phyloP scores from a whole-genome alignment of 495 filamentous ascomycete species.

The Hypoxylon fuscum region DNA sequence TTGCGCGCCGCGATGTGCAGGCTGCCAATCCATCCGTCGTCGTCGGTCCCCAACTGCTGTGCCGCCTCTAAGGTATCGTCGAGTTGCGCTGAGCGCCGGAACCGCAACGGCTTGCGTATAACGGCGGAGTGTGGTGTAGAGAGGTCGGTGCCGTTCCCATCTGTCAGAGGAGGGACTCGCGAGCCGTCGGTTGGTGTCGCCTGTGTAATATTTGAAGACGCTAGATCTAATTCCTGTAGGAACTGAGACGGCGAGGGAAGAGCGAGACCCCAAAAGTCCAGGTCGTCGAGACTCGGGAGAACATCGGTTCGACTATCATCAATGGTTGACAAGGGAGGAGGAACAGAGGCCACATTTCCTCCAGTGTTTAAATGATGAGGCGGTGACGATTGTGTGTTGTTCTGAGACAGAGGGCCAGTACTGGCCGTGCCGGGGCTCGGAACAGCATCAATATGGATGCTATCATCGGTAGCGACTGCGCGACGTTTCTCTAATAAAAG shows the following conservation, averaged over 20 bases:
- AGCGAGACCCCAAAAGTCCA: slow-evolving; percentile 2
- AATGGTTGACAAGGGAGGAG: too few relatives aligned
- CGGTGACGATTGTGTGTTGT: neutral
- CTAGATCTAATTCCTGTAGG: neutral
- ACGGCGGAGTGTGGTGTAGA: too few relatives aligned
- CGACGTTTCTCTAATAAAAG: slow-evolving; percentile 21
- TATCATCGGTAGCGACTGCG: neutral
- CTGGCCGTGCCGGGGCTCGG: neutral
- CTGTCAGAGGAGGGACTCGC: neutral
- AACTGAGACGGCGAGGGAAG: slow-evolving; percentile 5
- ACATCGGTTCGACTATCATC: neutral
- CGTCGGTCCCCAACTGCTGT: neutral
- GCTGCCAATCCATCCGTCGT: slow-evolving; percentile 32
- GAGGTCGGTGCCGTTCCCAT: too few relatives aligned
- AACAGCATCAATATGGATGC: neutral
- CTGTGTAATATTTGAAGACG: neutral
- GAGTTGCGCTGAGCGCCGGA: slow-evolving; percentile 12
- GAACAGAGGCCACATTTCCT: too few relatives aligned
- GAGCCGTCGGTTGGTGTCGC: neutral
- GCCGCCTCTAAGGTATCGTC: slow-evolving; percentile 1
- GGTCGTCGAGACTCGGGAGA: neutral
- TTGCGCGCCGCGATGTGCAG: slow-evolving; percentile 41
- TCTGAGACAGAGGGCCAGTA: neutral
- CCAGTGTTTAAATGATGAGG: neutral
- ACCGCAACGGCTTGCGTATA: slow-evolving; percentile 12